Evolutionary conservation across 2,329 filamentous ascomycete genomes (phyloP).

Genomic region (Grosmannia huntii): DNA sequence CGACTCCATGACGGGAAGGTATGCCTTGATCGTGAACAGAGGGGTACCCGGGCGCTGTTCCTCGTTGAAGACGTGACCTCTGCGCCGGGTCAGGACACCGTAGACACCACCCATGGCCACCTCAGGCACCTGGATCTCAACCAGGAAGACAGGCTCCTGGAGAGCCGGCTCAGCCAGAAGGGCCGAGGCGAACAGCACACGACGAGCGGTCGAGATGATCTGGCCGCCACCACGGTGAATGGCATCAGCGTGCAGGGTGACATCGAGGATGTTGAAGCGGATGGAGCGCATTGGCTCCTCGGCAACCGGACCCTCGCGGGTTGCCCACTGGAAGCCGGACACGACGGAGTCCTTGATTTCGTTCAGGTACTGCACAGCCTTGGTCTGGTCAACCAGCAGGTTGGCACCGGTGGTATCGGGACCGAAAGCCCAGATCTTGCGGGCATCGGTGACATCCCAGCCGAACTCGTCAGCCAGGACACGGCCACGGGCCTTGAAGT

Average conservation of each 20-base stretch:
- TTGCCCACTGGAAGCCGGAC: constrained; percentile 99
- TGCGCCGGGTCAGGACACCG: constrained; percentile 90
- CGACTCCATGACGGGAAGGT: constrained; percentile 28
- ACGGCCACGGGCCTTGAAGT: constrained; percentile 98
- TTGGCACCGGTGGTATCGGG: constrained; percentile 97
- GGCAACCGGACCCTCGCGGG: constrained; percentile 89
- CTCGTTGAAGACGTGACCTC: constrained; percentile 98
- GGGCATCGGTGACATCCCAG: constrained; percentile 99
- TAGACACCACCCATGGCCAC: constrained; percentile 99
- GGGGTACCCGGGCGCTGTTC: constrained; percentile 97
- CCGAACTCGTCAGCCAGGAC: constrained; percentile 90
- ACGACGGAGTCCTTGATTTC: constrained; percentile 99
- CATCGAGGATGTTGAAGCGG: constrained; percentile 99
- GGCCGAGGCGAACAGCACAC: constrained; percentile 88
- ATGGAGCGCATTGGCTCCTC: constrained; percentile 97
- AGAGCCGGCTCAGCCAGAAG: constrained; percentile 86
- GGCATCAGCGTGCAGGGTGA: constrained; percentile 97
- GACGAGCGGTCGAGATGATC: constrained; percentile 94
- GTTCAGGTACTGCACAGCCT: constrained; percentile 99
- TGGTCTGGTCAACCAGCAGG: constrained; percentile 98
- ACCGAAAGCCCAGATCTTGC: constrained; percentile 99
- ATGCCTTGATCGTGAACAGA: constrained; percentile 77
- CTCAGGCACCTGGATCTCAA: constrained; percentile 99
- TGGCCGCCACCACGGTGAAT: constrained; percentile 99
- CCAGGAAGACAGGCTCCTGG: constrained; percentile 94